These are phyloP conservation scores for Eutypa lata DNA, from an alignment of 2,329 filamentous ascomycete species.

Conservation along the genomic window DNA sequence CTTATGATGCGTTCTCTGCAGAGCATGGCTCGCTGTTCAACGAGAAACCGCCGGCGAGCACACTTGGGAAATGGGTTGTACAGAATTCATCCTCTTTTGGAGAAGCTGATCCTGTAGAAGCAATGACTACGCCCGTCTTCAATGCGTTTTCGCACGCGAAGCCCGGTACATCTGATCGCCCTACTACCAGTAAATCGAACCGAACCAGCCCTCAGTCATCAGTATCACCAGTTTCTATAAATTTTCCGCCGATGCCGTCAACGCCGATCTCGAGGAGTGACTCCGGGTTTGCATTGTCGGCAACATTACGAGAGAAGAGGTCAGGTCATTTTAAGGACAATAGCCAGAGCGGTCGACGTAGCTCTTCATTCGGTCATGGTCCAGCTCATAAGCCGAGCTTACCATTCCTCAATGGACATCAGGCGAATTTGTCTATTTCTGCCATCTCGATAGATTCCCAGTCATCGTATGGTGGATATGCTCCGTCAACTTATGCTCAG, in stretches of 20 bases:
- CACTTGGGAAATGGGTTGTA: constrained; percentile 80
- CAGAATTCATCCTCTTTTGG: constrained; percentile 89
- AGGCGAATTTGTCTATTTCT: constrained; percentile 56
- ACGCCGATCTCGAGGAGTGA: constrained; percentile 87
- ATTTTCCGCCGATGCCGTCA: constrained; percentile 71
- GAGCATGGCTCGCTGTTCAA: constrained; percentile 82
- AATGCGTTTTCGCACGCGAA: constrained; percentile 85
- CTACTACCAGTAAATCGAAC: constrained; percentile 68
- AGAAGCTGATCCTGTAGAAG: constrained; percentile 53
- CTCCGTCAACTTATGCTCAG: constrained; percentile 79
- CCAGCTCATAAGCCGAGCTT: constrained; percentile 67
- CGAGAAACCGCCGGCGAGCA: constrained; percentile 64
- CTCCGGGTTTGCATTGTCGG: constrained; percentile 82
- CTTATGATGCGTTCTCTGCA: constrained; percentile 83
- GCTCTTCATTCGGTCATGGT: constrained; percentile 82
- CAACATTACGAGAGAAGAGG: constrained; percentile 86
- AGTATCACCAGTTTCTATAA: constrained; percentile 72
- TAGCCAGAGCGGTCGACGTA: constrained; percentile 69
- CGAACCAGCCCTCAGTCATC: constrained; percentile 61
- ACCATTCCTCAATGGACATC: constrained; percentile 69
- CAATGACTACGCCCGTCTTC: constrained; percentile 67
- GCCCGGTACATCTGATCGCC: constrained; percentile 68
- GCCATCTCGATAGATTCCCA: constrained; percentile 60
- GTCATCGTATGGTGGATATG: constrained; percentile 74
- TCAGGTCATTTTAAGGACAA: constrained; percentile 80